These are phyloP conservation scores for Aspergillus jensenii DNA, from an alignment of 2,329 filamentous ascomycete species.

Conservation along the genomic window DNA sequence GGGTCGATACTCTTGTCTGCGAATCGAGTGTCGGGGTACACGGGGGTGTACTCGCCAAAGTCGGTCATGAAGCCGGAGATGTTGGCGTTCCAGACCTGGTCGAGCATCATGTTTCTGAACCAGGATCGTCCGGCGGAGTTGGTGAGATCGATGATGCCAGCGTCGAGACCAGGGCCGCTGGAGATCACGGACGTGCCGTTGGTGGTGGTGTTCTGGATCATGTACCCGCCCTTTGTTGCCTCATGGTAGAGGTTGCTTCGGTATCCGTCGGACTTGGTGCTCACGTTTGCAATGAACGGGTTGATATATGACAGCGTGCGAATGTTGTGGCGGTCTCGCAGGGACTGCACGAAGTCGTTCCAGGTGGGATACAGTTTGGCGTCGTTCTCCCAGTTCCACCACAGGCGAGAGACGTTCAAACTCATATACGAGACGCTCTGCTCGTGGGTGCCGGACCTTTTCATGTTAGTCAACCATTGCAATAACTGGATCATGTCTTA, in stretches of 20 bases:
- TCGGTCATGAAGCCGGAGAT: background rate
- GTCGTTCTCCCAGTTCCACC: background rate
- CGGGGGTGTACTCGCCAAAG: background rate
- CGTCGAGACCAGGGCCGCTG: background rate
- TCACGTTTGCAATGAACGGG: background rate
- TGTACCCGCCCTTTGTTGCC: background rate
- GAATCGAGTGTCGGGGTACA: background rate
- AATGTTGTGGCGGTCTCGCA: background rate
- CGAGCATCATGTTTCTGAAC: background rate
- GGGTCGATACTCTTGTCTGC: background rate
- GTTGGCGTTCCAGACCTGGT: background rate
- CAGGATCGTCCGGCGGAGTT: background rate
- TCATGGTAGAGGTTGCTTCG: background rate
- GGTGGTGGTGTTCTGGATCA: background rate
- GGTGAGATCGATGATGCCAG: background rate
- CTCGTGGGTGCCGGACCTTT: background rate
- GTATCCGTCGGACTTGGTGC: background rate
- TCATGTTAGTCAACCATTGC: background rate
- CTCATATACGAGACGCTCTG: background rate
- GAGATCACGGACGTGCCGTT: background rate
- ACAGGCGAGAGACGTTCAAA: background rate
- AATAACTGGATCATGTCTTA: background rate
- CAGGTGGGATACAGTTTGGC: background rate
- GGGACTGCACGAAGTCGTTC: background rate
- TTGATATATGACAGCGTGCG: background rate